Evolutionary conservation across 768 basidiomycete species (phyloP), one percentile per base, ranked within the genome.

Genomic region (Suillus lakei): DNA sequence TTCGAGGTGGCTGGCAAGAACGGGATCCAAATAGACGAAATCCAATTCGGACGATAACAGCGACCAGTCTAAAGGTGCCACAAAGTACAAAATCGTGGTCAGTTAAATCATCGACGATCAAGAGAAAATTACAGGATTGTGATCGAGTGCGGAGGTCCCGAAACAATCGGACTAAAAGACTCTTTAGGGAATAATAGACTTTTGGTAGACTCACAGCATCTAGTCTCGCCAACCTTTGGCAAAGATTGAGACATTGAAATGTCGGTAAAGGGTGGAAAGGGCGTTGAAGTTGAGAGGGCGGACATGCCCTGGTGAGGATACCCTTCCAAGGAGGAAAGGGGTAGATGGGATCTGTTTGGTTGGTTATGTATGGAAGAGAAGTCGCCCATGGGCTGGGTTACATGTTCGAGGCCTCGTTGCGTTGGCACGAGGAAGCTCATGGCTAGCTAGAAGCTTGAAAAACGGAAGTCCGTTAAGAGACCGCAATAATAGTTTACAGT

Each of bases 11-110:
- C 68, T 76, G 16, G 86, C 82, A 67, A 95, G 83, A 63, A 92
- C 88, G 66, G 93, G 93, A 80, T 95, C 93, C 68, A 93, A 84
- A 78, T 92, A 94, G 66, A 95, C 86, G 78, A 93, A 93, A 60
- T 85, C 80, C 59, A 95, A 85, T 74, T 90, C 85, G 55, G 89
- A 76, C n/a, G 89, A 88, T 71, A 95, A 83, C 67, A 95, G 80
- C 32, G 91, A 80, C 93, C 93, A 95, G 80, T 94, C 92, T 93
- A 76, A 30, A 61, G 50, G 32, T 26, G 39, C 13, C 7, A 63
- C n/a, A 30, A 62, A 41, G 30, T 62, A 5, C 13, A 58, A 61
- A 58, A 61, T 46, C 13, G 28, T 70, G 60, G 71, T 72, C 67
- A 73, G 70, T 68, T 51, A 61, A 53, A 67, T 68, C 13, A 53